Base-by-base conservation (phyloP, 2,329 filamentous ascomycete species). In the Penicillium sp. region DNA sequence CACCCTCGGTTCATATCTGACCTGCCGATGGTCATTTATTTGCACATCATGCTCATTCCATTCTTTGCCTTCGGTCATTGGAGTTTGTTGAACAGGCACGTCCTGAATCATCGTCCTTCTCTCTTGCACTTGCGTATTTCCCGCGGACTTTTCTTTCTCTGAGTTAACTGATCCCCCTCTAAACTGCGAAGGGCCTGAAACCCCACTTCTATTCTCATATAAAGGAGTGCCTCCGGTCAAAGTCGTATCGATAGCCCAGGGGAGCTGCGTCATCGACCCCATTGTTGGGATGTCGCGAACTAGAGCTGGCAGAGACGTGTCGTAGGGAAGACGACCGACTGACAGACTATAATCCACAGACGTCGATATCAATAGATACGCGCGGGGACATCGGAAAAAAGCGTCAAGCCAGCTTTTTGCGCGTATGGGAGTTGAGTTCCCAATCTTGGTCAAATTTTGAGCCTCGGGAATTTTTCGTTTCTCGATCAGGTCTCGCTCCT, bases 311-410 rank as follows among this genome's bases (percentile, higher is more conserved):
- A 73, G 60, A 2, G 58, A 63, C 12, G 47, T 59, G 1, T 67
- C 68, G n/a, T 63, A 66, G 6, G 71, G 71, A 3, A 73, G 28
- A 12, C 65, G 58, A 0, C 68, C 68, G 4, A 68, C 59, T 0
- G 68, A 45, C 4, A 72, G 59, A 22, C 65, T 69, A 33, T 72
- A 71, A 35, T 73, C 70, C 15, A 73, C 66, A 1, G 64, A 67
- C 2, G 64, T 72, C 7, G 70, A 73, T 28, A 72, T 72, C 13
- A 72, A 64, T 1, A 73, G 64, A 44, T 73, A 73, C 1, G 70
- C 72, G 15, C 69, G 66, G 0, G 69, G 69, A 28, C 61, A 72
- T 10, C 57, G 60, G 8, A 72, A 37, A 40, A 71, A 73, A 1
- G 71, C 71, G 13, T 72, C 69, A 22, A 68, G 57, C 71, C 70